phyloP scores from a whole-genome alignment of 2,329 filamentous ascomycete species.

The Neofusicoccum umdonicola region DNA sequence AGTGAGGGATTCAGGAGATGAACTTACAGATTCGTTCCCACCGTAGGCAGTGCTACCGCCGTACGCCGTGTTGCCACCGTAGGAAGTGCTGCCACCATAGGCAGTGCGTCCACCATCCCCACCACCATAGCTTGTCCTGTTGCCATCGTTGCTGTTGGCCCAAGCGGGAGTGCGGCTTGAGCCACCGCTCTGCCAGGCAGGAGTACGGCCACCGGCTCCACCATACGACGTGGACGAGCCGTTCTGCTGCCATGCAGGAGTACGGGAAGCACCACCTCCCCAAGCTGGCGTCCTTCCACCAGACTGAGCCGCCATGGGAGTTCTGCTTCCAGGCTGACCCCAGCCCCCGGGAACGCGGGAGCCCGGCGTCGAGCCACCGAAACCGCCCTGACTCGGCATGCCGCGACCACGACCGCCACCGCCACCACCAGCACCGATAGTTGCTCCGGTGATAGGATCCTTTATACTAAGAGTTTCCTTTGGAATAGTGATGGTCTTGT shows the following conservation, averaged over 20 bases:
- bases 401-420: slow-evolving; percentile 43
- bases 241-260: slow-evolving; percentile 45
- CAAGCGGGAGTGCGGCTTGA: slow-evolving; percentile 31
- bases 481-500: slow-evolving; percentile 81
- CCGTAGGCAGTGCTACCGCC: slow-evolving; percentile 49
- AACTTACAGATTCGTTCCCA: slow-evolving; percentile 37
- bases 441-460: slow-evolving; percentile 72
- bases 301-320: slow-evolving; percentile 48
- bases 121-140: slow-evolving; percentile 44
- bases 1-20: background rate
- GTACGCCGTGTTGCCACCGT: slow-evolving; percentile 61
- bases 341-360: slow-evolving; percentile 35
- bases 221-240: slow-evolving; percentile 42
- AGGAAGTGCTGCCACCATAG: slow-evolving; percentile 52
- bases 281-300: slow-evolving; percentile 64
- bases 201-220: slow-evolving; percentile 39
- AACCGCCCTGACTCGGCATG: slow-evolving; percentile 20
- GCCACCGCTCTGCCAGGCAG: slow-evolving; percentile 26
- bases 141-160: slow-evolving; percentile 36
- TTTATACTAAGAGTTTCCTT: slow-evolving; percentile 82
- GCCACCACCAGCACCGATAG: slow-evolving; percentile 65
- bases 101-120: slow-evolving; percentile 39
- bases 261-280: slow-evolving; percentile 48
- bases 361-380: slow-evolving; percentile 31
- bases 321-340: slow-evolving; percentile 23